phyloP scores from a whole-genome alignment of 2,329 filamentous ascomycete species.

The Aspergillus novofumigatus region DNA sequence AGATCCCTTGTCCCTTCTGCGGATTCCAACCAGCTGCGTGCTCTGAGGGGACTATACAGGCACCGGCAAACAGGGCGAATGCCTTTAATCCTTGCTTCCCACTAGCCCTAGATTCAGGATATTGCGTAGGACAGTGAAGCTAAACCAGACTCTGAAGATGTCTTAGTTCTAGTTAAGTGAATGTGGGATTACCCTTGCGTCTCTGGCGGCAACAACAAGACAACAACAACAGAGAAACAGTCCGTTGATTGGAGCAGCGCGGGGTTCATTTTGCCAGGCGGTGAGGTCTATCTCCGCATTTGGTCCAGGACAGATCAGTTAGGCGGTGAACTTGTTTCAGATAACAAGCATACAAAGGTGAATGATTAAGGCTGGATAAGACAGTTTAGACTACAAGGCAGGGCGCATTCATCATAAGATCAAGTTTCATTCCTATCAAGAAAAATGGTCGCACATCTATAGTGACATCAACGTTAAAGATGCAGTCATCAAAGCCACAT shows the following conservation, averaged over 20 bases:
- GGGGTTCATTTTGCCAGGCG: slow-evolving; percentile 32
- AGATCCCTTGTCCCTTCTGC: slow-evolving; percentile 4
- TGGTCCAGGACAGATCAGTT: not conserved
- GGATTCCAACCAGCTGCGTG: not conserved
- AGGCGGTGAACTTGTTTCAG: slow-evolving; percentile 10
- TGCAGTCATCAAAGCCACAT: not conserved
- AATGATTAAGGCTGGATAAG: not conserved
- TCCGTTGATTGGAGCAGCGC: slow-evolving; percentile 21
- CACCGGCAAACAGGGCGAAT: not conserved
- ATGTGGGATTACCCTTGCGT: slow-evolving; percentile 19
- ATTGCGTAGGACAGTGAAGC: not conserved
- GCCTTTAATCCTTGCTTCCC: not conserved
- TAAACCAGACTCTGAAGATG: not conserved
- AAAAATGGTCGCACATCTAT: not conserved
- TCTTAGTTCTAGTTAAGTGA: not conserved
- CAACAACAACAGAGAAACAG: slow-evolving; percentile 6
- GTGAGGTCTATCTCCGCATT: slow-evolving; percentile 15
- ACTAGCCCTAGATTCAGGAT: not conserved
- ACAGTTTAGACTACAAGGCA: not conserved
- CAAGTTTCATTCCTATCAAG: not conserved
- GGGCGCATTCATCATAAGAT: not conserved
- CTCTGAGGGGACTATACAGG: not conserved
- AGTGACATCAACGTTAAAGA: not conserved
- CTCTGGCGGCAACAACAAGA: slow-evolving; percentile 3
- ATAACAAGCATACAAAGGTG: not conserved